Evolutionary conservation across 495 filamentous ascomycete genomes (phyloP), one percentile per base, ranked within the genome.

Genomic region (Astrothelium macrocarpum): DNA sequence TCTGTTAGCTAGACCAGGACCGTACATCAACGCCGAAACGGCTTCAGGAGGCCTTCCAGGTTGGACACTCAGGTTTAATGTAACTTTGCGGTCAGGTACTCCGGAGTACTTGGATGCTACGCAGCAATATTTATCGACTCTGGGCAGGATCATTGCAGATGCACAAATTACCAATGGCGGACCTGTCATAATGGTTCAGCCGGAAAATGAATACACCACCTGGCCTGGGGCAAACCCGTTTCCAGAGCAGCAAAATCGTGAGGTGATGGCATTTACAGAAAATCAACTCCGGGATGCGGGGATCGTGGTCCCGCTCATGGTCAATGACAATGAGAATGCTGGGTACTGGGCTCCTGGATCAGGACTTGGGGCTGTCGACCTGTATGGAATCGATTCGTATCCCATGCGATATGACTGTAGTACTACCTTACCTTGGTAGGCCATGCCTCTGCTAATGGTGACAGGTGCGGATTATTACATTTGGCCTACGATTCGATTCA

Each of bases 321-420:
- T 73, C 72, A 92, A 92, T 61, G 89, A 92, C 73, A 86, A 82
- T 11, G 71, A 59, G 45, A 65, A 78, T 14, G 64, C 65, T 5
- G 87, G 85, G 2, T 74, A 84, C 64, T 82, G 86, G 66, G 81
- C 79, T 18, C 86, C 87, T 18, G 86, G 84, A 1, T 83, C 80
- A 26, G 49, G 49, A 3, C 83, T 83, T 1, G 87, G 86, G 0
- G 79, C 80, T 49, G 85, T 87, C 12, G 85, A 90, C 71, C 88
- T 91, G 25, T 91, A 91, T 67, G 86, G 87, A 0, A 83, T 88
- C 68, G 87, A 90, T 68, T 75, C 74, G 10, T 90, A 90, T 70
- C 88, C 87, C 23, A 23, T 71, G 65, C 76, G 65, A 75, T 89
- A 61, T 79, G 59, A 71, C 53, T 70, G 71, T 59, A 56, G 0